phyloP scores from a whole-genome alignment of 345 rosid species.

The Ricinus communis region DNA sequence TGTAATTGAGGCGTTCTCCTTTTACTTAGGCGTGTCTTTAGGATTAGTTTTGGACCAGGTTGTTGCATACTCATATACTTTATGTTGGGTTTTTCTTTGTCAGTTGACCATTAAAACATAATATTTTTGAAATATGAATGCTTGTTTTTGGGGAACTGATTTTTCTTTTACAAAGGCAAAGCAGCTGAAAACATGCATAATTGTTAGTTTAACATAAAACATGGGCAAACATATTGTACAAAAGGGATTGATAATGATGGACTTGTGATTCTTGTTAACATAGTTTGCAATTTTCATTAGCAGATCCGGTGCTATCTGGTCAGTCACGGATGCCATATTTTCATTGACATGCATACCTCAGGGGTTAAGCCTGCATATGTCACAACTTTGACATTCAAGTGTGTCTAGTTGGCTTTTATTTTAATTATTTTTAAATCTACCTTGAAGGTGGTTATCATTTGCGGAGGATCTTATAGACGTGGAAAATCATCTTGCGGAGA shows the following conservation, averaged over 20 bases:
- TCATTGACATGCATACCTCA: background rate
- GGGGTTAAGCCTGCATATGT: background rate
- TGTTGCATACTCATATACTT: too few relatives aligned
- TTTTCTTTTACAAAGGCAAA: background rate
- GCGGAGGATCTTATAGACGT: constrained; percentile 97
- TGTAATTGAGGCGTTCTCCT: too few relatives aligned
- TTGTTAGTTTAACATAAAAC: background rate
- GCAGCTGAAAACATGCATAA: background rate
- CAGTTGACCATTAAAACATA: too few relatives aligned
- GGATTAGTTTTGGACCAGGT: too few relatives aligned
- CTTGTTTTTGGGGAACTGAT: too few relatives aligned
- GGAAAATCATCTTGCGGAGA: constrained; percentile 97
- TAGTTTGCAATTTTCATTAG: too few relatives aligned
- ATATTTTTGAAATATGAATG: too few relatives aligned
- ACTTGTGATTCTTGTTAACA: background rate
- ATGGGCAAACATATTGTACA: background rate
- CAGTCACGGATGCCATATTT: background rate
- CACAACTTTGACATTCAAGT: constrained; percentile 13
- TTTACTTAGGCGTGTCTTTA: too few relatives aligned
- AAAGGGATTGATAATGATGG: background rate
- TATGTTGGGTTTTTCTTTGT: too few relatives aligned
- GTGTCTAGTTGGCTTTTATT: background rate
- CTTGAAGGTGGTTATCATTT: constrained; percentile 62
- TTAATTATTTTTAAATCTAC: constrained; percentile 13
- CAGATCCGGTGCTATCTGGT: background rate